These are phyloP conservation scores for Spencermartinsiella europaea DNA, from an alignment of 805 yeast species.

Conservation along the genomic window DNA sequence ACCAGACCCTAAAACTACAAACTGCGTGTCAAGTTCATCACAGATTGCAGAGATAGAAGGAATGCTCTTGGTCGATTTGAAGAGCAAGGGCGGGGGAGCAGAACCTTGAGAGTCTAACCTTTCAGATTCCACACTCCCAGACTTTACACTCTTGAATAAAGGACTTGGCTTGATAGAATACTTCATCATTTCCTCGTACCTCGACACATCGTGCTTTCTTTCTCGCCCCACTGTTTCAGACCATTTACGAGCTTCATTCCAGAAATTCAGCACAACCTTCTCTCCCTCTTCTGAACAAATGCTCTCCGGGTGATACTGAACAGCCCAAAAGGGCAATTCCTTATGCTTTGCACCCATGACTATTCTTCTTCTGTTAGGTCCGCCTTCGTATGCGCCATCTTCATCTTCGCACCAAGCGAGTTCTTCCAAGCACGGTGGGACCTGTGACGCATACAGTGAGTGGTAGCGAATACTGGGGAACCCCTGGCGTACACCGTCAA, in stretches of 20 bases:
- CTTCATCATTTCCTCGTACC: not conserved
- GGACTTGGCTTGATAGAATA: constrained; percentile 24
- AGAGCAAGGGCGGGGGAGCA: not conserved
- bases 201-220: not conserved
- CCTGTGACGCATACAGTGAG: constrained; percentile 54
- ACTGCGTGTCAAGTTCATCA: constrained; percentile 44
- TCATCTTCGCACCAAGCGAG: constrained; percentile 33
- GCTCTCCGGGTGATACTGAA: constrained; percentile 97
- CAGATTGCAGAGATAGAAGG: constrained; percentile 41
- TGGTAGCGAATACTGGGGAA: constrained; percentile 84
- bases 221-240: constrained; percentile 22
- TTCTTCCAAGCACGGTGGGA: constrained; percentile 20
- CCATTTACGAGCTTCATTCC: constrained; percentile 40
- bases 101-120: not conserved
- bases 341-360: constrained; percentile 77
- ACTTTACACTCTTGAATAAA: not conserved
- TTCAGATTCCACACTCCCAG: not conserved
- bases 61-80: not conserved
- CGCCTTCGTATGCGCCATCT: no score
- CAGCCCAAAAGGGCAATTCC: constrained; percentile 73
- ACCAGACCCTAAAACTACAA: constrained; percentile 69
- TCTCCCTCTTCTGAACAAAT: constrained; percentile 72
- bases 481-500: constrained; percentile 35
- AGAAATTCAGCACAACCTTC: constrained; percentile 57
- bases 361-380: constrained; percentile 38